Conservation (phyloP, 1,284 basidiomycete genomes). For the Neolentinus lepideus region DNA sequence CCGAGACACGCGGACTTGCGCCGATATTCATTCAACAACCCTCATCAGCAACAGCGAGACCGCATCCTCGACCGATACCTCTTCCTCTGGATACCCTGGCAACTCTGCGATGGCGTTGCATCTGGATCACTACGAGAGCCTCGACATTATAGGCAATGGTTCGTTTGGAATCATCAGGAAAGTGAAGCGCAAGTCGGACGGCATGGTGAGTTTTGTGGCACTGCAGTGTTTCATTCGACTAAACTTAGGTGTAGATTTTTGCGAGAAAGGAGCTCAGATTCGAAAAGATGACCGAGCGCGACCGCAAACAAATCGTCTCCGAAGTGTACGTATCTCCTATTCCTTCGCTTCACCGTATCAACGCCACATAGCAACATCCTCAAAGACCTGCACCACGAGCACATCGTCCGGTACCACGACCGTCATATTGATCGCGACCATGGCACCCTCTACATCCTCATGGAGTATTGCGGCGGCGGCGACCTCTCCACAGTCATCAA, state of each 20-base stretch:
- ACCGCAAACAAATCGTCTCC: slow-evolving; percentile 92
- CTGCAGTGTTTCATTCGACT: neutral
- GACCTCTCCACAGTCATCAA: slow-evolving; percentile 87
- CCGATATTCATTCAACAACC: neutral
- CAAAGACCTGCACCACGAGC: slow-evolving; percentile 88
- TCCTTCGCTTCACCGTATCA: neutral
- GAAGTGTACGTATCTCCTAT: slow-evolving; percentile 73
- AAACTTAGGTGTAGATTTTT: slow-evolving; percentile 49
- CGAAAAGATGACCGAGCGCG: slow-evolving; percentile 88
- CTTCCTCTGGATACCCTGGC: neutral
- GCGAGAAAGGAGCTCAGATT: slow-evolving; percentile 96
- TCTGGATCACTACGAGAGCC: slow-evolving; percentile 76
- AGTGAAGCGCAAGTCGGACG: slow-evolving; percentile 81
- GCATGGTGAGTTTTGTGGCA: slow-evolving; percentile 49
- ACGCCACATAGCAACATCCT: slow-evolving; percentile 74
- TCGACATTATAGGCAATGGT: slow-evolving; percentile 94
- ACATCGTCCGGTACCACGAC: slow-evolving; percentile 94
- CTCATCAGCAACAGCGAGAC: neutral
- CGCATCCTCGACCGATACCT: too few relatives aligned
- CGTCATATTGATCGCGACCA: slow-evolving; percentile 87
- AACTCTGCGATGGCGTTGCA: slow-evolving; percentile 28
- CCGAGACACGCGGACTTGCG: neutral
- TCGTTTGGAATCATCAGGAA: slow-evolving; percentile 96
- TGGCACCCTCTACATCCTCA: slow-evolving; percentile 89
- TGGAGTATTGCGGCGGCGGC: slow-evolving; percentile 96